These are phyloP conservation scores for Mycena venus DNA, from an alignment of 768 basidiomycete species.

Conservation along the genomic window DNA sequence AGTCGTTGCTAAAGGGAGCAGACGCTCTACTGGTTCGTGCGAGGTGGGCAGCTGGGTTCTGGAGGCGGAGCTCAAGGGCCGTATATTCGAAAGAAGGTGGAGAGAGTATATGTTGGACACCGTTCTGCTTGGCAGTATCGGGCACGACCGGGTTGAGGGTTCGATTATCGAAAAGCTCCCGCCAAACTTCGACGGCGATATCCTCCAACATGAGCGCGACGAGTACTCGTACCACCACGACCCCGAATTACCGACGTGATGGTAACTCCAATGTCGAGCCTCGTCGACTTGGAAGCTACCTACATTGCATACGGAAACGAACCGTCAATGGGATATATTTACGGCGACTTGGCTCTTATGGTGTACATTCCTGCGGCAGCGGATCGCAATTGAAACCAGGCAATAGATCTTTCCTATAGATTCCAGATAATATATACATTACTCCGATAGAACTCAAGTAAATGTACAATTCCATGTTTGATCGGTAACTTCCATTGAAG, in stretches of 20 bases:
- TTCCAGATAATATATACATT: no score
- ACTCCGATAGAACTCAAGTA: no score
- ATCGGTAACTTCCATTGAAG: no score
- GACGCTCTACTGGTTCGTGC: constrained; percentile 42
- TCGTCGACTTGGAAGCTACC: constrained; percentile 5
- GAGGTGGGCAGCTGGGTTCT: constrained; percentile 35
- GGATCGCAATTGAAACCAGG: no score
- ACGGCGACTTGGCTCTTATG: constrained; percentile 46
- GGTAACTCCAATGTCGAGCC: constrained; percentile 27
- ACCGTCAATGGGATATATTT: constrained; percentile 27
- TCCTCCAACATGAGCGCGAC: background rate
- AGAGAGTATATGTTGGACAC: background rate
- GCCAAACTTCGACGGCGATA: background rate
- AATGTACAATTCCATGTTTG: no score
- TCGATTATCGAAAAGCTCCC: background rate
- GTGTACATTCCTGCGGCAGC: constrained; percentile 18
- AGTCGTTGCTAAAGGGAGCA: constrained; percentile 42
- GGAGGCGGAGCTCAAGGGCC: constrained; percentile 34
- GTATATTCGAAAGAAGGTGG: constrained; percentile 8
- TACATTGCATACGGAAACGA: constrained; percentile 45
- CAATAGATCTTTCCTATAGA: no score
- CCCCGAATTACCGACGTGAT: constrained; percentile 30
- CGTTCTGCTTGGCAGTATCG: background rate
- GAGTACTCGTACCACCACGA: no score
- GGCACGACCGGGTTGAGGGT: background rate